phyloP scores from a whole-genome alignment of 2,329 filamentous ascomycete species.

The Diaporthe ilicicola region DNA sequence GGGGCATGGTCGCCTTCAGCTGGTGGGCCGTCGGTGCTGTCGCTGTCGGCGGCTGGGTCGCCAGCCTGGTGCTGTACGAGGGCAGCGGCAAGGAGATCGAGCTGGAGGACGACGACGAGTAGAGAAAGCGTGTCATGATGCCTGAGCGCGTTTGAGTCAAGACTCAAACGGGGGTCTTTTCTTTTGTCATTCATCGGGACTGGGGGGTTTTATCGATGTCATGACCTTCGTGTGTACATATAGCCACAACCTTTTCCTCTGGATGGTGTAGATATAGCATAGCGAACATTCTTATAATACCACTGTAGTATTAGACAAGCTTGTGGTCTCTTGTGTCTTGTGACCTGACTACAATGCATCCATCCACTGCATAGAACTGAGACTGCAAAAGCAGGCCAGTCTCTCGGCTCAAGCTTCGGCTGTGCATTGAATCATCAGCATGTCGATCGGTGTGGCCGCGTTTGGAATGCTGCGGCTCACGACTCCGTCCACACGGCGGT shows the following conservation, averaged over 20 bases:
- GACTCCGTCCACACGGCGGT: neutral
- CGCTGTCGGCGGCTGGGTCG: constrained; percentile 63
- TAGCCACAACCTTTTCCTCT: neutral
- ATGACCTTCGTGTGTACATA: constrained; percentile 27
- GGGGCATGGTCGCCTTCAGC: constrained; percentile 55
- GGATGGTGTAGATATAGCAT: constrained; percentile 25
- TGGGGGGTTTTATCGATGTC: constrained; percentile 6
- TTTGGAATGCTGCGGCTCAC: constrained; percentile 7
- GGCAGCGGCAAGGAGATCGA: constrained; percentile 69
- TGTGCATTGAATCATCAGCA: neutral
- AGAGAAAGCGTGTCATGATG: neutral
- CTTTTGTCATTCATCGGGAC: constrained; percentile 1
- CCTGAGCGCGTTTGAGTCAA: too few species aligned
- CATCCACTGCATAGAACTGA: neutral
- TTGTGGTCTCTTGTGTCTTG: neutral
- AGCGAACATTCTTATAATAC: constrained; percentile 9
- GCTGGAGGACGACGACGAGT: constrained; percentile 55
- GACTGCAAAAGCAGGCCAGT: neutral
- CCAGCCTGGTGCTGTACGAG: constrained; percentile 70
- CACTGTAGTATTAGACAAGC: constrained; percentile 5
- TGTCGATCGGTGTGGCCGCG: neutral
- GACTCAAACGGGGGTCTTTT: neutral
- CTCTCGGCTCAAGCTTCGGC: neutral
- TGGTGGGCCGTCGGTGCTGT: constrained; percentile 60
- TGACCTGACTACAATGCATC: neutral